Conservation (phyloP, 2,329 filamentous ascomycete species). For the Atkinsonella texensis region DNA sequence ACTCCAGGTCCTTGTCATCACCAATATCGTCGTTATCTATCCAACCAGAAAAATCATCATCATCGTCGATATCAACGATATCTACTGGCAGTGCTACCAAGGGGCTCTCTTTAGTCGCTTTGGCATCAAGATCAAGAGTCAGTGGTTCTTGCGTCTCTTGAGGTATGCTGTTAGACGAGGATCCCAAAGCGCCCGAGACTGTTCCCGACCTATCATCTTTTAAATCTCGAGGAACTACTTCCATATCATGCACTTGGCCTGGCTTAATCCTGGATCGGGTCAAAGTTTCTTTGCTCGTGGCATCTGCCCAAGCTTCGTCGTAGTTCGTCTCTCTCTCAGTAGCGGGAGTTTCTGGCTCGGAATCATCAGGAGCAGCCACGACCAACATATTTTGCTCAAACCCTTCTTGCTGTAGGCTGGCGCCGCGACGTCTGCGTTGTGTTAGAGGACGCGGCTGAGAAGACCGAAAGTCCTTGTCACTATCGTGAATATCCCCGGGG, state of each 20-base stretch:
- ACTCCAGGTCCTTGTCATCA: not conserved
- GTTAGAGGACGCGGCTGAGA: slow-evolving; percentile 34
- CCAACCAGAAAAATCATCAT: slow-evolving; percentile 16
- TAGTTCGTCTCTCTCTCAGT: slow-evolving; percentile 20
- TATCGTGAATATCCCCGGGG: slow-evolving; percentile 13
- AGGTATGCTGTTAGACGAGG: not conserved
- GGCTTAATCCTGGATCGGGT: slow-evolving; percentile 6
- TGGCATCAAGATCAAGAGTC: too few relatives aligned
- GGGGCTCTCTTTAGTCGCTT: slow-evolving; percentile 1
- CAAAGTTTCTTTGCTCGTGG: not conserved
- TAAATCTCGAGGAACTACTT: not conserved
- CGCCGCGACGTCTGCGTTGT: slow-evolving; percentile 26
- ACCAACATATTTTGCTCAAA: slow-evolving; percentile 46
- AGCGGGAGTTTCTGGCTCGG: slow-evolving; percentile 41
- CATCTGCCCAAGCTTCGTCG: slow-evolving; percentile 9
- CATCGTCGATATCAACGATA: slow-evolving; percentile 7
- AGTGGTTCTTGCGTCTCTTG: not conserved
- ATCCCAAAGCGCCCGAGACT: not conserved
- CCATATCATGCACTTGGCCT: not conserved
- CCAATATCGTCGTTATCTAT: slow-evolving; percentile 13
- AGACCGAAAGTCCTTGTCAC: slow-evolving; percentile 15
- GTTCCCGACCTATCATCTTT: not conserved
- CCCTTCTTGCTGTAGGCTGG: slow-evolving; percentile 21
- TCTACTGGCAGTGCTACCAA: slow-evolving; percentile 9
- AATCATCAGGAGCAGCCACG: slow-evolving; percentile 53